Base-by-base conservation (phyloP, 176 grass and related monocot species). In the Pharus latifolius region DNA sequence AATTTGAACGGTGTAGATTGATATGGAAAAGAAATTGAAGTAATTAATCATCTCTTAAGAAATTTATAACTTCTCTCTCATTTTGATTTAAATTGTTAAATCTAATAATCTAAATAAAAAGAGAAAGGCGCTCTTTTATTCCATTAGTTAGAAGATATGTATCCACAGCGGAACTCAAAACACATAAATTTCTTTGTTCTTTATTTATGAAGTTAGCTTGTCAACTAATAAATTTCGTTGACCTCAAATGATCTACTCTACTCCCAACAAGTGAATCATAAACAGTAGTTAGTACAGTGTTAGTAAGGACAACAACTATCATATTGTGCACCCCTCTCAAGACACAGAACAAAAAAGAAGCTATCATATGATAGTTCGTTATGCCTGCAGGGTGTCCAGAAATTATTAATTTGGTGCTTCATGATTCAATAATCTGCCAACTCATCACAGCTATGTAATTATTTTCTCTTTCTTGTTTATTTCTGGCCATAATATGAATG, bases 351-450 rank as follows among this genome's bases (percentile, higher is more conserved):
- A 56, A 23, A 58, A 58, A 0, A 29, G 48, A 37, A 9, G 10
- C 16, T 41, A 11, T n/a, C 29, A 53, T 52, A 12, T 0, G 25
- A 37, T 10, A n/a, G n/a, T n/a, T n/a, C n/a, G n/a, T n/a, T n/a
- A 35, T 74, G 50, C 61, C 61, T 43, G 27, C n/a, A n/a, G n/a
- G 25, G 71, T 82, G 79, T 30, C 57, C 22, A 4, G 7, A 58
- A 40, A 75, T 85, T 42, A 85, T n/a, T n/a, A n/a, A n/a, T 85
- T 70, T 44, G 77, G 25, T 56, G 40, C 55, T 33, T 80, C 64
- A 42, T 50, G 46, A 35, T 57, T 80, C 40, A 43, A 56, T 49
- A 13, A 74, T 79, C 23, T 5, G 83, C 64, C 77, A 85, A 63
- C 83, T 80, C 83, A 76, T 69, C 76, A 34, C 10, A 29, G 28